phyloP scores from a whole-genome alignment of 768 basidiomycete genomes.

The Sarcomyxa edulis region DNA sequence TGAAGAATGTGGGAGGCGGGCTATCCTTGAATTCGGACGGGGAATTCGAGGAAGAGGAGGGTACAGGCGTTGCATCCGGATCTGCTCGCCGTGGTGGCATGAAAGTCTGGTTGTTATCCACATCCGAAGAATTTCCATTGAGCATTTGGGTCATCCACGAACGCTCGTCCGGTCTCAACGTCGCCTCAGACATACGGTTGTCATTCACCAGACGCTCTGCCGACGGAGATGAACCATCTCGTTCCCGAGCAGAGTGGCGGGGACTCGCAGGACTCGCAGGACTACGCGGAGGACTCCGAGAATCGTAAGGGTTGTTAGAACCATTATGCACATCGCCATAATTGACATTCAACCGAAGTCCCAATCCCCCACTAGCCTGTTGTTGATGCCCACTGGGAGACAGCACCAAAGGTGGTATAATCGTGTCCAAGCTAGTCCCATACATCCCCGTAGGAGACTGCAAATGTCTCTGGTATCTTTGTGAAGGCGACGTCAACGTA shows the following conservation, averaged over 20 bases:
- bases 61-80: too few species aligned
- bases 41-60: constrained; percentile 4
- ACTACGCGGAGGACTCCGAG: constrained; percentile 54
- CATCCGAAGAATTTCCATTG: constrained; percentile 15
- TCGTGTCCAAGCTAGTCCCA: constrained; percentile 25
- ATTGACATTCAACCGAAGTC: constrained; percentile 24
- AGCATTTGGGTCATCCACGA: constrained; percentile 18
- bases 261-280: constrained; percentile 52
- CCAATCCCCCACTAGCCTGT: constrained; percentile 21
- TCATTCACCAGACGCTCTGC: constrained; percentile 12
- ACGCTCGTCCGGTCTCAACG: constrained; percentile 26
- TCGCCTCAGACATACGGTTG: constrained; percentile 19
- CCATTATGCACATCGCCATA: constrained; percentile 27
- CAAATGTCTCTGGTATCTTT: constrained; percentile 22
- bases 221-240: constrained; percentile 19
- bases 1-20: neutral
- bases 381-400: constrained; percentile 28
- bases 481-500: constrained; percentile 32
- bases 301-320: constrained; percentile 36
- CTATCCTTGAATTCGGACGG: constrained; percentile 3
- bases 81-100: too few species aligned
- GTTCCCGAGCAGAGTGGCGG: constrained; percentile 28
- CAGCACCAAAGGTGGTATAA: constrained; percentile 33
- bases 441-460: constrained; percentile 30
- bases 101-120: too few species aligned